Conservation (phyloP, 2,329 filamentous ascomycete species). For the Microdochium nivale region DNA sequence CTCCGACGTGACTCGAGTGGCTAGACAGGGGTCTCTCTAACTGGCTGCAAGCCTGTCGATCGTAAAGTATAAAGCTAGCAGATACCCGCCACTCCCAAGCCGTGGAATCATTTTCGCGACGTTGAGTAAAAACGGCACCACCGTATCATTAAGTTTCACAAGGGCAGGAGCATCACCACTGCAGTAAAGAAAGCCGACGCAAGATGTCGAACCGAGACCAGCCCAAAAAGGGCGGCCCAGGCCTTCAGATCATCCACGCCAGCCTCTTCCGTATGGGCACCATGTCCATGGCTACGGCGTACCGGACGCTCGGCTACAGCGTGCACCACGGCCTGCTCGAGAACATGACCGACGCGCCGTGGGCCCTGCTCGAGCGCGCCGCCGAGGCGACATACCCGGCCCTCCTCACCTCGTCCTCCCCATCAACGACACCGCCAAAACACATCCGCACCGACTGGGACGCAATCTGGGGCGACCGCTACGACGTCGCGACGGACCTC, state of each 20-base stretch:
- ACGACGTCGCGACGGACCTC: slow-evolving; percentile 5
- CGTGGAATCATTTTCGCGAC: too few species aligned
- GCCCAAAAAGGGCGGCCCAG: neutral
- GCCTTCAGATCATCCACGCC: slow-evolving; percentile 4
- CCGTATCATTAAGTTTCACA: neutral
- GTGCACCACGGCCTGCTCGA: slow-evolving; percentile 2
- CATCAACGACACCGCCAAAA: neutral
- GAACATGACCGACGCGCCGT: neutral
- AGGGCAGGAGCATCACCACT: neutral
- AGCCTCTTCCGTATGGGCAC: slow-evolving; percentile 8
- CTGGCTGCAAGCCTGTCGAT: too few species aligned
- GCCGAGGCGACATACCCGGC: slow-evolving; percentile 7
- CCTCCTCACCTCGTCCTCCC: neutral
- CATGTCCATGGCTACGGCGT: slow-evolving; percentile 5
- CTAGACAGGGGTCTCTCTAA: too few species aligned
- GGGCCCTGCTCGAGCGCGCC: slow-evolving; percentile 5
- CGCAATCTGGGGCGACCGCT: slow-evolving; percentile 5
- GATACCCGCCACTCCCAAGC: too few species aligned
- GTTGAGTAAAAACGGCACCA: too few species aligned
- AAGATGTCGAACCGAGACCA: neutral
- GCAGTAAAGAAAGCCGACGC: neutral
- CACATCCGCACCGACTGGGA: slow-evolving; percentile 6
- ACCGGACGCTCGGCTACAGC: slow-evolving; percentile 6
- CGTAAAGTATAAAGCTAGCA: too few species aligned
- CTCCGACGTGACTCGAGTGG: too few species aligned